A percentile compares a stretch with the other conserved stretches of the same genome.
phyloP scores from a whole-genome alignment of 768 basidiomycete species.

The Pleurotus ostreatus region DNA sequence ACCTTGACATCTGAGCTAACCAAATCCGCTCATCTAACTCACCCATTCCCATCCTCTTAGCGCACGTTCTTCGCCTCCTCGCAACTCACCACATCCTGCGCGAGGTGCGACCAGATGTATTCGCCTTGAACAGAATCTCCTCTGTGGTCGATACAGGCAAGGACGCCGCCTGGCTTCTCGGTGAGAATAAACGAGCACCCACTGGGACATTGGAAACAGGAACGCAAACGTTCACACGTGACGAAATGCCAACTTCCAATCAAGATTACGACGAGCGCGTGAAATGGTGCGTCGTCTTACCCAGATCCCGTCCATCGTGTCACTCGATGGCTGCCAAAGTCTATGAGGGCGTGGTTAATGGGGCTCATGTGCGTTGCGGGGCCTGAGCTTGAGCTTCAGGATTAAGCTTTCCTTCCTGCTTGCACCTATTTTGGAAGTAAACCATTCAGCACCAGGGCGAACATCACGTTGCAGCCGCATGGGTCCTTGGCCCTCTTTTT shows the following conservation, averaged over 20 bases:
- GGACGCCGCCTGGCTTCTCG: conserved; percentile 18
- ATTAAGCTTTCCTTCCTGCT: conserved; percentile 3
- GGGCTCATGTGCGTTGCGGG: no score
- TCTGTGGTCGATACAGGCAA: conserved; percentile 69
- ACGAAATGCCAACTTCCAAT: background rate
- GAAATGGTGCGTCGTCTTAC: background rate
- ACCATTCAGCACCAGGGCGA: background rate
- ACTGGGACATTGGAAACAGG: background rate
- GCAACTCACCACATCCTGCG: conserved; percentile 75
- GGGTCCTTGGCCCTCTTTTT: background rate
- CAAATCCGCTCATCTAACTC: background rate
- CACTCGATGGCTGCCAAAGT: no score
- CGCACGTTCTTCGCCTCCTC: conserved; percentile 69
- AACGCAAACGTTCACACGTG: background rate
- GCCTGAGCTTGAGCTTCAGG: no score
- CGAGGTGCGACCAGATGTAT: conserved; percentile 68
- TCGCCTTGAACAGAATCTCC: conserved; percentile 67
- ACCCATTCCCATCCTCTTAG: conserved; percentile 26
- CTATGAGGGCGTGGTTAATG: no score
- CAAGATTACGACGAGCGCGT: background rate
- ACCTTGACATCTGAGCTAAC: conserved; percentile 3
- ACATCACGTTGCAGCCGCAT: background rate
- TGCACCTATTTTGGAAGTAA: conserved; percentile 3
- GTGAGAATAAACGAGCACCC: background rate
- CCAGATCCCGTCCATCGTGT: no score